Base-by-base conservation (phyloP, 306 rosid genomes). In the Purshia tridentata region DNA sequence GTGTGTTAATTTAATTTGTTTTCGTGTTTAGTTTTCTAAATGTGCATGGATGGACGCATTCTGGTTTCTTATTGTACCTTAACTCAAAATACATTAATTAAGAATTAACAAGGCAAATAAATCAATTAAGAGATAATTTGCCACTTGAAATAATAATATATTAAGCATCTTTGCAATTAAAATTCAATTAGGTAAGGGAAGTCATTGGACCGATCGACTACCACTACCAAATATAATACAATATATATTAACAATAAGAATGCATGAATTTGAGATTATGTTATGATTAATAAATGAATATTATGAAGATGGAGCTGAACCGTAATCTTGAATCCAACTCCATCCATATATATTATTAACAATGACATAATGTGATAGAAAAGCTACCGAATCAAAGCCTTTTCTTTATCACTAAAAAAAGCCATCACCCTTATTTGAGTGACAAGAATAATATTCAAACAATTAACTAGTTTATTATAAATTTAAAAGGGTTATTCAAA, bases 391-490 rank as follows among this genome's bases (percentile, higher is more conserved):
- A 77, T 73, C 23, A 62, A 72, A 63, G 65, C 60, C 39, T 40
- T 75, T 52, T 70, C 57, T 76, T 49, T 29, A 58, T 59, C 76
- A 46, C 76, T 19, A 29, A n/a, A 46, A 56, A 75, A 81, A 66
- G 78, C 76, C 76, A 66, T 62, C 65, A 40, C 14, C 65, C 47
- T 60, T 67, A 58, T 57, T 71, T 11, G 52, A 69, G 67, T 68
- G n/a, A 18, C 19, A 75, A 75, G 84, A 80, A 80, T 70, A 75
- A 76, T 82, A 76, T 82, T 81, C 88, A 88, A 88, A 72, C 73
- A 23, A 41, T 29, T 29, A 29, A 29, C 5, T 57, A 67, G 16
- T 67, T 66, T 15, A n/a, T 12, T 52, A 58, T 9, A 41, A 67
- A 57, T 14, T 9, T 39, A 29, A 13, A 29, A 29, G 8, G 37